Evolutionary conservation across 495 filamentous ascomycete genomes (phyloP).

Genomic region (Mytilinidion resinicola): DNA sequence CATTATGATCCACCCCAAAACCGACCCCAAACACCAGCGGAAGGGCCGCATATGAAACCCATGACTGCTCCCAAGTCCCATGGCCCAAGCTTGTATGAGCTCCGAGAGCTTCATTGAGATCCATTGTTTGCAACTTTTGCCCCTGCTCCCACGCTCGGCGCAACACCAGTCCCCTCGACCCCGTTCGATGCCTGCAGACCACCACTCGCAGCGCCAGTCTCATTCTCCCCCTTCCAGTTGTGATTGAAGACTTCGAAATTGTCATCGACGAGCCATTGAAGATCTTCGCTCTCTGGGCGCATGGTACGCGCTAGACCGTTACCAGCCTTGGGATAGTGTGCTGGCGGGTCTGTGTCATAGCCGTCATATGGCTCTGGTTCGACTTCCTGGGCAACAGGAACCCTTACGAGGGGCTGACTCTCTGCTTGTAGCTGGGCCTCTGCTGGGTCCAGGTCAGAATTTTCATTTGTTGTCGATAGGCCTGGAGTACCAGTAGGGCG

Average conservation of each 20-base stretch:
- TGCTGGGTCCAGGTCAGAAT: slow-evolving; percentile 24
- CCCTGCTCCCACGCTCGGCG: slow-evolving; percentile 3
- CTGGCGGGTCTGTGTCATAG: slow-evolving; percentile 34
- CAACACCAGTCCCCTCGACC: not conserved
- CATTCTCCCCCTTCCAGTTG: slow-evolving; percentile 25
- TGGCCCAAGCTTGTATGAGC: too few species aligned
- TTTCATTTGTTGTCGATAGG: slow-evolving; percentile 11
- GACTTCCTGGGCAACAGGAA: not conserved
- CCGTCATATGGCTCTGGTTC: slow-evolving; percentile 22
- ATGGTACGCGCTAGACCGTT: slow-evolving; percentile 34
- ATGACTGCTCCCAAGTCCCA: too few species aligned
- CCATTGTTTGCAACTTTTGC: slow-evolving; percentile 1
- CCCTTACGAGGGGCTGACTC: not conserved
- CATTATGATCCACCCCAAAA: too few species aligned
- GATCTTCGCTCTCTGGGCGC: slow-evolving; percentile 35
- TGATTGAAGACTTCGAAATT: slow-evolving; percentile 38
- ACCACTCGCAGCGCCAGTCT: slow-evolving; percentile 13
- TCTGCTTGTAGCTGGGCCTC: slow-evolving; percentile 28
- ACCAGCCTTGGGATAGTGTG: slow-evolving; percentile 37
- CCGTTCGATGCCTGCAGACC: slow-evolving; percentile 4
- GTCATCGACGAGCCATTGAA: slow-evolving; percentile 38
- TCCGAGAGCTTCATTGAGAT: not conserved
- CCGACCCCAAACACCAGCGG: too few species aligned
- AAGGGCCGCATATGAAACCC: too few species aligned
- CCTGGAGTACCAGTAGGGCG: slow-evolving; percentile 4